These are phyloP conservation scores for Podaxis sp. DNA, from an alignment of 768 basidiomycete genomes.

Conservation along the genomic window DNA sequence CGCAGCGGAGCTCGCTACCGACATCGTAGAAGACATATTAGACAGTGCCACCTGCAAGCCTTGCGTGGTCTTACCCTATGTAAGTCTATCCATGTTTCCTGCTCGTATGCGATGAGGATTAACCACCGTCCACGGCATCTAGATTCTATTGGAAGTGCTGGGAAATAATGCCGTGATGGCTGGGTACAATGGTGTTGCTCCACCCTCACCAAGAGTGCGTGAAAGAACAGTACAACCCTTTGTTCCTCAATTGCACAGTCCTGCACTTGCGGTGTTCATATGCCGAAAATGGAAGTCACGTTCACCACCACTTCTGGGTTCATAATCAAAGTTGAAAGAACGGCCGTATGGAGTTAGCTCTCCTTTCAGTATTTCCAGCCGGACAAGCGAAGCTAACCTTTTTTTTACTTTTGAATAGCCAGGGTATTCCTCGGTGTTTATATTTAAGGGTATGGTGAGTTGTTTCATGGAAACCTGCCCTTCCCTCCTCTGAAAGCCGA, in stretches of 20 bases:
- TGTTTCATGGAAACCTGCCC: background rate
- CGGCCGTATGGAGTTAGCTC: background rate
- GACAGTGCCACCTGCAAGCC: background rate
- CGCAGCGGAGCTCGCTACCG: background rate
- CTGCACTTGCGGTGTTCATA: background rate
- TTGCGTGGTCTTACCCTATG: background rate
- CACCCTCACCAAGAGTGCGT: background rate
- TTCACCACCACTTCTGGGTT: background rate
- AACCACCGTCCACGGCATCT: background rate
- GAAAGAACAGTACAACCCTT: background rate
- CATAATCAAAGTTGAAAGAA: background rate
- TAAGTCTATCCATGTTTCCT: background rate
- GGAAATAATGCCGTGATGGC: background rate
- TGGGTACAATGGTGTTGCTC: background rate
- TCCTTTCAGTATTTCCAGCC: constrained; percentile 3
- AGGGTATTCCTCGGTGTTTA: background rate
- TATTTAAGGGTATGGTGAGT: background rate
- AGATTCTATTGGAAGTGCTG: background rate
- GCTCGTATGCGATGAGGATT: background rate
- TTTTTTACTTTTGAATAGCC: background rate
- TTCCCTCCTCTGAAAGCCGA: background rate
- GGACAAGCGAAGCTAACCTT: background rate
- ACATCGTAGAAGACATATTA: background rate
- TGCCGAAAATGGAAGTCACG: background rate
- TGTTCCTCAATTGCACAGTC: background rate